Conservation (phyloP, 1,139 yeast species). For the Taphrina betulina region DNA sequence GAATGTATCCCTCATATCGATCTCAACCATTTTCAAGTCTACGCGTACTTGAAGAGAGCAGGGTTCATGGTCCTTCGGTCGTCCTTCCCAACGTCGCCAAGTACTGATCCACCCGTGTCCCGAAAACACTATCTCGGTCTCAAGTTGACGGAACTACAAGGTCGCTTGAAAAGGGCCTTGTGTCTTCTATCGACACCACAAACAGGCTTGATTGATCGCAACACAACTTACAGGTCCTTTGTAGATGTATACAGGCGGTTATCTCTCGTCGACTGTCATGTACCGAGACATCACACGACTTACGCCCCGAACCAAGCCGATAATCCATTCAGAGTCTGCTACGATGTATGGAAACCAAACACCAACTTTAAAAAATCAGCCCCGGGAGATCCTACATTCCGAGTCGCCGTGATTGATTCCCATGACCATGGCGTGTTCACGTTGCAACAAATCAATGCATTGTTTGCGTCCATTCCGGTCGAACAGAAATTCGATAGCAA, state of each 20-base stretch:
- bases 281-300: background rate
- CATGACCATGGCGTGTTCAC: constrained; percentile 11
- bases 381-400: constrained; percentile 76
- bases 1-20: constrained; percentile 51
- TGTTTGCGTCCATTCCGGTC: constrained; percentile 14
- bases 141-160: background rate
- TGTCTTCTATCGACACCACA: background rate
- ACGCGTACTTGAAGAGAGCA: constrained; percentile 69
- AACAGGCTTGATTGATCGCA: background rate
- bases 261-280: constrained; percentile 21
- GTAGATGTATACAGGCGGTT: constrained; percentile 22
- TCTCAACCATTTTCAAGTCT: constrained; percentile 60
- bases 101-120: background rate
- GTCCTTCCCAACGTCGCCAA: background rate
- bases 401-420: constrained; percentile 57
- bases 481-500: background rate
- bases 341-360: constrained; percentile 83
- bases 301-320: background rate
- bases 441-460: constrained; percentile 1
- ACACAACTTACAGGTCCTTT: constrained; percentile 1
- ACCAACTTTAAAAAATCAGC: constrained; percentile 64
- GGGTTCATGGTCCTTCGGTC: constrained; percentile 66
- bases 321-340: constrained; percentile 47
- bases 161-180: background rate
- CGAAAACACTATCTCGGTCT: background rate